A percentile compares a stretch with the other conserved stretches of the same genome.
Conservation (phyloP, 176 grass and related monocot species). For the Bonia amplexicaulis region DNA sequence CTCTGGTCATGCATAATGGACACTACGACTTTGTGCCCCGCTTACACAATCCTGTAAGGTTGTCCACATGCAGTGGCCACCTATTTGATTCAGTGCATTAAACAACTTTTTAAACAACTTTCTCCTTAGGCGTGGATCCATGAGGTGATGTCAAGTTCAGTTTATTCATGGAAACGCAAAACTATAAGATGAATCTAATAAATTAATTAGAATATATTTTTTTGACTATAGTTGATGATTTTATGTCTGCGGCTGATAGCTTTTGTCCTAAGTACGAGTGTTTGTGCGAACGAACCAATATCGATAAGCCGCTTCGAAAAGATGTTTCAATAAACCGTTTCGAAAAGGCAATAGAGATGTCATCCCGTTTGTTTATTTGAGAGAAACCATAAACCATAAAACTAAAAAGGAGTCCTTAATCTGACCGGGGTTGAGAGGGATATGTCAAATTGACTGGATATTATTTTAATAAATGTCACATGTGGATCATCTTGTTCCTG, state of each 20-base stretch:
- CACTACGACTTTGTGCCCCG: conserved; percentile 5
- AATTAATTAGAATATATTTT: not conserved
- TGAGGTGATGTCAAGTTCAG: not conserved
- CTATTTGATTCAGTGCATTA: conserved; percentile 8
- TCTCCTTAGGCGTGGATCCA: not conserved
- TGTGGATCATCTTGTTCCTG: conserved; percentile 3
- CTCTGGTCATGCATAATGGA: not conserved
- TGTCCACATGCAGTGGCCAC: conserved; percentile 21
- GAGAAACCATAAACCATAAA: no score
- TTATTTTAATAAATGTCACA: conserved; percentile 12
- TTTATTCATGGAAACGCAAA: conserved; percentile 1
- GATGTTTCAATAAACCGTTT: fast-evolving
- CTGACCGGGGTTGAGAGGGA: not conserved
- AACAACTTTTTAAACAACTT: conserved; percentile 9
- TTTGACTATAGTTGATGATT: no score
- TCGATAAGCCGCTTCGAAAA: no score
- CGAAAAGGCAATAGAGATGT: no score
- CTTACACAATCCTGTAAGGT: not conserved
- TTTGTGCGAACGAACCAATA: no score
- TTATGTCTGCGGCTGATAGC: no score
- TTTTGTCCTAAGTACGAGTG: no score
- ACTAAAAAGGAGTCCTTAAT: no score
- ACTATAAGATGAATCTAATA: not conserved
- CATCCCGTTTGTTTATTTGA: no score
- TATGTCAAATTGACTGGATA: conserved; percentile 13